Conservation (phyloP, 257 asterid species). For the Orobanche coerulescens region DNA sequence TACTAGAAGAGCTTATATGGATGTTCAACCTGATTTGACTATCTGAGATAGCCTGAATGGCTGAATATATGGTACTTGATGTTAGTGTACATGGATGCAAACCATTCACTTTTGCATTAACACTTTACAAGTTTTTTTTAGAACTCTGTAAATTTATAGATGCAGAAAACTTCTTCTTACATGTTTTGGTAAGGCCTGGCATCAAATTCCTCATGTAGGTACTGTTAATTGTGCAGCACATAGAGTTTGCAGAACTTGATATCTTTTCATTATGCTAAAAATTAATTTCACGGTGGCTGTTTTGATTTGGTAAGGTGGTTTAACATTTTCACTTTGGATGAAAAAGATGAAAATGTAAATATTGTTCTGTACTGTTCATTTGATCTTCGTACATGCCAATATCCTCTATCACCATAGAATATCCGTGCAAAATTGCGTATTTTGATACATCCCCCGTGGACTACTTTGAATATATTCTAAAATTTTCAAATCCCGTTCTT, state of each 20-base stretch:
- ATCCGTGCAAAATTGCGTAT: conserved; percentile 17
- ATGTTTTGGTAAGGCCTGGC: conserved; percentile 12
- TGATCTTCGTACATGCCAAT: conserved; percentile 14
- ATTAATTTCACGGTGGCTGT: not conserved
- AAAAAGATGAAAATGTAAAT: not conserved
- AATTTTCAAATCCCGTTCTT: conserved; percentile 12
- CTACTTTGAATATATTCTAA: conserved; percentile 1
- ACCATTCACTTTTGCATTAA: conserved; percentile 3
- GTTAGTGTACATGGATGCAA: not conserved
- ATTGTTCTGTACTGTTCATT: not conserved
- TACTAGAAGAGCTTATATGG: conserved; percentile 18
- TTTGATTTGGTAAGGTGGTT: conserved; percentile 16
- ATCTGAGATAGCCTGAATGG: not conserved
- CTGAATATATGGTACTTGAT: not conserved
- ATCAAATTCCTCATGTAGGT: conserved; percentile 12
- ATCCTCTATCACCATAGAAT: conserved; percentile 7
- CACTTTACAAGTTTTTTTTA: conserved; percentile 4
- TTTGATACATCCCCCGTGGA: not conserved
- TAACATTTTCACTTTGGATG: conserved; percentile 8
- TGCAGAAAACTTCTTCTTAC: conserved; percentile 13
- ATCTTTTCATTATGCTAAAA: not conserved
- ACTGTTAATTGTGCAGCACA: not conserved
- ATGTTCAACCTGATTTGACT: conserved; percentile 7
- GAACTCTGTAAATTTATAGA: not conserved
- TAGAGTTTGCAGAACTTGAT: conserved; percentile 15